Evolutionary conservation across 106 monocot species (phyloP), one percentile per base, ranked within the genome.

Genomic region (Allium fistulosum): DNA sequence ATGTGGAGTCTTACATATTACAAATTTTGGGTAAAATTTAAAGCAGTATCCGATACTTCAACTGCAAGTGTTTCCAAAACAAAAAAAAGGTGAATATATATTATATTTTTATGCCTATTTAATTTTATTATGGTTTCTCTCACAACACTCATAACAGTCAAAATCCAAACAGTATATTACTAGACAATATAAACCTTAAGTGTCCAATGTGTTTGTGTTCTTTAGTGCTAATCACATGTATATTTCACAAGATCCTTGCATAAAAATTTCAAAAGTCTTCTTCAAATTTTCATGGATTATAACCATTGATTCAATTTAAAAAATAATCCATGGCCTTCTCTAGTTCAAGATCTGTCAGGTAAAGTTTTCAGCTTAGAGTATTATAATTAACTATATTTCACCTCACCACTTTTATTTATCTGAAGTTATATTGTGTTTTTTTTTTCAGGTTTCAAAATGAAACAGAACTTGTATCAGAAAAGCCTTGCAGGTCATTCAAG

Each of bases 361-460:
- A 10, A 26, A 51, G 45, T 13, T 68, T 49, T 6, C 60, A 52
- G 9, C 9, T 37, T 37, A 37, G 37, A 37, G 37, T 37, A 37
- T 37, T 26, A 28, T 49, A 17, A 13, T 61, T 28, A 46, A 14
- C 14, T 37, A 37, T 61, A 64, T 13, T 12, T 4, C 4, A 52
- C 46, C 18, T 27, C 53, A 8, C 16, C 16, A 14, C 16, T 53
- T 14, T 13, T 45, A 10, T 53, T 72, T 46, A 46, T 12, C 4
- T 18, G 16, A 49, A 16, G 16, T 47, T 59, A 4, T 9, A 46
- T 61, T 51, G 11, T 17, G 9, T 17, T 49, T 47, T 59, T 7
- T 11, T 50, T 74, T 75, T 75, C 75, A 85, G 85, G 57, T 81
- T 81, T 58, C 47, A 66, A 4, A 75, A 78, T 61, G 78, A 72